These are phyloP conservation scores for Boletus subparvulus DNA, from an alignment of 768 basidiomycete species.

Conservation along the genomic window DNA sequence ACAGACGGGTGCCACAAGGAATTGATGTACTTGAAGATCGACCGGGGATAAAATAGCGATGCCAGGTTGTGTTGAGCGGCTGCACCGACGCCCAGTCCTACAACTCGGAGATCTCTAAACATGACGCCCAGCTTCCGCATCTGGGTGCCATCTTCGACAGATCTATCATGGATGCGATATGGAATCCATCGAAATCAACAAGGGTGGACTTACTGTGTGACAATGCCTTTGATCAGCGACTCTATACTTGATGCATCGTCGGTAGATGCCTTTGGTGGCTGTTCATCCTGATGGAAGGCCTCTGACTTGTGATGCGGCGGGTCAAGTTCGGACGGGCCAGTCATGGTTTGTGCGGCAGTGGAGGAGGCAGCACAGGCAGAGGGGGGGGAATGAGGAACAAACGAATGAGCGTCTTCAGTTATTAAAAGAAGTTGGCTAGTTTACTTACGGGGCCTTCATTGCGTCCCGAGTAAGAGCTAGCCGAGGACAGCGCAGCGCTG, in stretches of 20 bases:
- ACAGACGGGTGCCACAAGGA: conserved; percentile 58
- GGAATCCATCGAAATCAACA: background rate
- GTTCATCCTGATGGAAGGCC: too few relatives aligned
- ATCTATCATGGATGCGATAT: conserved; percentile 23
- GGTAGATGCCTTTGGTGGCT: background rate
- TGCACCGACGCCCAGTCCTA: conserved; percentile 45
- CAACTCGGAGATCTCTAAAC: conserved; percentile 52
- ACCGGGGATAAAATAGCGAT: conserved; percentile 49
- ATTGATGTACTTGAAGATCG: conserved; percentile 40
- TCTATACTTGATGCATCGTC: background rate
- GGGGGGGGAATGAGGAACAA: too few relatives aligned
- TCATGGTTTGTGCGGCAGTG: too few relatives aligned
- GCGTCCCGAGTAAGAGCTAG: too few relatives aligned
- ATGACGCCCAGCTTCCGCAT: conserved; percentile 47
- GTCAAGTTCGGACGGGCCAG: too few relatives aligned
- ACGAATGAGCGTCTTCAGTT: too few relatives aligned
- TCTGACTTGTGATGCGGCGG: too few relatives aligned
- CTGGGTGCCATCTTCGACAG: conserved; percentile 32
- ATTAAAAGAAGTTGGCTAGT: too few relatives aligned
- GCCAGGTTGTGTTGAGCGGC: conserved; percentile 52
- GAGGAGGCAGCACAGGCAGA: too few relatives aligned
- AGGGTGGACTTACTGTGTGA: conserved; percentile 7
- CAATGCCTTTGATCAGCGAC: conserved; percentile 14
- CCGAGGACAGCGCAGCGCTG: too few relatives aligned
- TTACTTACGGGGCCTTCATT: too few relatives aligned